Base-by-base conservation (phyloP, 352 stramenopile species). In the Phytophthora pseudosyringae region DNA sequence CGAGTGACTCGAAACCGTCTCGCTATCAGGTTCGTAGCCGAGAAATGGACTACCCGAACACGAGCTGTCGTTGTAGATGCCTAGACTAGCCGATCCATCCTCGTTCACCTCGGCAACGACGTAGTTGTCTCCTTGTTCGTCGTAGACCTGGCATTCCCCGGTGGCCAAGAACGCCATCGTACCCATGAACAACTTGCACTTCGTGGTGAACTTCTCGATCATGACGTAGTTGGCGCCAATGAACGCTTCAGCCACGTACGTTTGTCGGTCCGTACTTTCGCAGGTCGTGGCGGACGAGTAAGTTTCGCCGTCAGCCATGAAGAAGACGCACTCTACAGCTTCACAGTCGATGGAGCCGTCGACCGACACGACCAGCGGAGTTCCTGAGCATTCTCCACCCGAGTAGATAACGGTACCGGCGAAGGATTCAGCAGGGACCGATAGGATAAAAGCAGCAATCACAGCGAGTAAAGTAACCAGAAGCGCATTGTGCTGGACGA, bases 221-320 rank as follows among this genome's bases (percentile, higher is more conserved):
- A 69, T 15, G 15, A 72, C 8, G 25, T 64, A 68, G 26, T 40
- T 72, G 13, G 43, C 60, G 3, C 32, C 33, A n/a, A 38, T 38
- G 38, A 64, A 69, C 11, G n/a, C 35, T 18, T 57, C 32, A 4
- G 18, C 51, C 15, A 69, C 59, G 28, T 52, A 64, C 32, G 51
- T 60, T 13, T 69, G 38, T 3, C 44, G 58, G 16, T 68, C 29
- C 12, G 21, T n/a, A 29, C 33, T 54, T 5, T 41, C 50, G 12
- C 64, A 72, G 1, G 26, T 60, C 12, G 59, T 60, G 21, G 43
- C 38, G 26, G 40, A 55, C 12, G 60, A 72, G 45, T 64, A 72
- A 2, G 46, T 51, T 15, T 25, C 9, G 4, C 32, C 29, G 29
- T 64, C 31, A 5, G 39, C 15, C 7, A 50, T 64, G 51, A 72